Base-by-base conservation (phyloP, 305 asterid genomes). In the Fraxinus latifolia region DNA sequence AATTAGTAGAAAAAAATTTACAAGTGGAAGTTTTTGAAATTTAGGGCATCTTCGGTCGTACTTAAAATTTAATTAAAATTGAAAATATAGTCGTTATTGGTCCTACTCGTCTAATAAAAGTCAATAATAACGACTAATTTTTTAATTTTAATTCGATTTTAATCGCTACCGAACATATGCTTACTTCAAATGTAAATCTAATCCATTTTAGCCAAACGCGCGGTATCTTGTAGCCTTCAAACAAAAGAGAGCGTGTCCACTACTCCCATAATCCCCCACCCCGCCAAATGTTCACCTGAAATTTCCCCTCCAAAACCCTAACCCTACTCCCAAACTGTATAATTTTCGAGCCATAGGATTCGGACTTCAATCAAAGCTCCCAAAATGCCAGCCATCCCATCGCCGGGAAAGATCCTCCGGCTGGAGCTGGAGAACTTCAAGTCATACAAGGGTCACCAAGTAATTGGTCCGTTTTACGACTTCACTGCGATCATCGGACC, bases 401-500 rank as follows among this genome's bases (percentile, higher is more conserved):
- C 85, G 21, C 87, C 92, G 79, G 99, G 99, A 7, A 96, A 91
- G 87, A 96, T 96, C 79, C 89, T 80, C 91, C 96, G 98, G 8
- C 82, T 96, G 53, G 99, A 96, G 78, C 89, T 96, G 29, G 98
- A 93, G 83, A 94, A 96, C 74, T 96, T 96, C 87, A 94, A 96
- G 77, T 96, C 98, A 62, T 96, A 94, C 94, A 94, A 92, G 84
- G 99, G 99, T 17, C 89, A 88, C 84, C 99, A 94, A 80, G 80
- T 89, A 1, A 96, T 96, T 75, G 99, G 98, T 0, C 98, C 99
- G 0, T 96, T 96, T 87, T 88, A 90, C 91, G 97, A 94, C 81
- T 96, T 96, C 89, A 96, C 99, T 1, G 98, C 98, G 67, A 87
- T 96, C 74, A 94, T 94, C 60, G 99, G 99, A 12, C 99, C 99